A percentile compares a stretch with the other conserved stretches of the same genome.
phyloP scores from a whole-genome alignment of 768 basidiomycete species.

The Boletus sp. region DNA sequence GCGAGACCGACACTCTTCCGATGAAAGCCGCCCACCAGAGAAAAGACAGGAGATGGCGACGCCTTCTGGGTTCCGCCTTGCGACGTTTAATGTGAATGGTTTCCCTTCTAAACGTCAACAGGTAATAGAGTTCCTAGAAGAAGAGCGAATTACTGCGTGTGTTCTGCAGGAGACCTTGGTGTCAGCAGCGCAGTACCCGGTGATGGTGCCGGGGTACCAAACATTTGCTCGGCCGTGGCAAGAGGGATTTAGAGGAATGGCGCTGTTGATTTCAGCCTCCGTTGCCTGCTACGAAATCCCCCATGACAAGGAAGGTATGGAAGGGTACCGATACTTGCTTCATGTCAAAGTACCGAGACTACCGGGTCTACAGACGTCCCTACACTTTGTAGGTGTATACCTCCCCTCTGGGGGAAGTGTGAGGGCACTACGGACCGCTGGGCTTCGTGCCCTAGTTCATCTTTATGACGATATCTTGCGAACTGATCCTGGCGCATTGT shows the following conservation, averaged over 20 bases:
- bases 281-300: background rate
- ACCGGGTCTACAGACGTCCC: background rate
- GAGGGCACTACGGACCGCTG: background rate
- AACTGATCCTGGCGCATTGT: background rate
- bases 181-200: background rate
- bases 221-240: background rate
- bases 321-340: background rate
- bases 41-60: background rate
- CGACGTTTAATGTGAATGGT: background rate
- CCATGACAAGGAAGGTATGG: background rate
- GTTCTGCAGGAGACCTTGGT: background rate
- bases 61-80: background rate
- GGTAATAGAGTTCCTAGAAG: background rate
- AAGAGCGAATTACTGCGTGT: background rate
- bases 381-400: background rate
- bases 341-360: background rate
- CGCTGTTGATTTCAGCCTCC: background rate
- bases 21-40: background rate
- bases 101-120: background rate
- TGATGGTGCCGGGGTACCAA: background rate
- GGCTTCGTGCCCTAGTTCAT: background rate
- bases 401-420: background rate
- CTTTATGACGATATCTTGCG: background rate
- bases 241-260: background rate
- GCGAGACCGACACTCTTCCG: background rate